Evolutionary conservation across 495 filamentous ascomycete genomes (phyloP), one percentile per base, ranked within the genome.

Genomic region (Talaromyces thailandensis): DNA sequence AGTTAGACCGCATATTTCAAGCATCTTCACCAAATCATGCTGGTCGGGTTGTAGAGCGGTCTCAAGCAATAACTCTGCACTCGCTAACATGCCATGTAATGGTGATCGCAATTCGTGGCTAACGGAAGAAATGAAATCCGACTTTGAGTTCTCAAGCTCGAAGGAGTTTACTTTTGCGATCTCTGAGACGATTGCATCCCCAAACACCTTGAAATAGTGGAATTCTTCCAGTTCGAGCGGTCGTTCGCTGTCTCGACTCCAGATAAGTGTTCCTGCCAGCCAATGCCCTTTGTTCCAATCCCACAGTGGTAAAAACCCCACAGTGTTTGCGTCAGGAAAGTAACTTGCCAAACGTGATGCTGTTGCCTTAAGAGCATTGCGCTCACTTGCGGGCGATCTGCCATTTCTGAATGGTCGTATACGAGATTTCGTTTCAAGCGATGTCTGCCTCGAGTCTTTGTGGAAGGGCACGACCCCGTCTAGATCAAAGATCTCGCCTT

Each of bases 91-190:
- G 7, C 35, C 35, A 37, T 37, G 35, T 11, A 37, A 37, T 37
- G 35, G 89, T 0, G 83, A 88, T 0, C 89, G 81, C 21, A 92
- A 75, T 64, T 92, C 89, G 67, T 92, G 89, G 31, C 84, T 88
- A 26, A 92, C 81, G 11, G 84, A 88, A 0, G 85, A 85, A 31
- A 92, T 84, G 60, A 91, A 86, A 61, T 88, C 87, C 2, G 84
- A 81, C 65, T 92, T 91, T 26, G 82, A 79, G 58, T 73, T 77
- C 57, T 85, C 80, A 11, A 75, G 78, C 18, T 63, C 68, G n/a
- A 68, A 71, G 59, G 76, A 79, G 57, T 82, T 72, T 4, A 86
- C 64, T 26, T 82, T 80, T 0, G 79, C 77, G 0, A 87, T 78
- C 63, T 87, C 83, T 4, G 83, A 82, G 69, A 86, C 84, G 52